Base-by-base conservation (phyloP, 805 yeast genomes). In the Saitoella complicata region DNA sequence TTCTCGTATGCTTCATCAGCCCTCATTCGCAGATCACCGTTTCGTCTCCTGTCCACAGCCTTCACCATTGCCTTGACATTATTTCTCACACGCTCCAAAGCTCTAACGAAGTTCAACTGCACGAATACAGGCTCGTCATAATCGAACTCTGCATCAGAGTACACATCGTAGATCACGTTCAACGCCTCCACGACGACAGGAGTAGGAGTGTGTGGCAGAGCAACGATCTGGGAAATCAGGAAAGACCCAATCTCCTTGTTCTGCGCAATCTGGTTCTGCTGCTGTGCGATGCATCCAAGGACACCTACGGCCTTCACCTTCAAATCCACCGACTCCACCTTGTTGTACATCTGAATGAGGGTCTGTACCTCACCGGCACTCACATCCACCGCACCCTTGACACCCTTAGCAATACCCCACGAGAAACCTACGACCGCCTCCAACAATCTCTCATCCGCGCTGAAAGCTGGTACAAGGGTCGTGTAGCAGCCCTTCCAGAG, bases 111-210 rank as follows among this genome's bases (percentile, higher is more conserved):
- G 6, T 69, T 65, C 12, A 69, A 69, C 7, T 68, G 58, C 30
- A 79, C 81, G 59, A 79, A 88, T 1, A 82, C 71, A 3, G 75
- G 73, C 30, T 60, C 63, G 57, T 85, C 94, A 55, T 85, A 86
- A 10, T 66, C 70, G 53, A 68, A 80, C 4, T 59, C 63, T 35
- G 71, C 71, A 62, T 91, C 97, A 9, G 81, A 81, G 61, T 80
- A 91, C 5, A 86, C 67, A 48, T 85, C 95, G 60, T 75, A 84
- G 5, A 86, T 55, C 2, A 73, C 65, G 54, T 83, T 79, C 21
- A 83, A 59, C 30, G 78, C 63, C 49, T 80, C 88, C 37, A 76
- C 59, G 5, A 75, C 62, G 7, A 76, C 58, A 48, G 65, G 69
- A 1, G 66, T 57, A 1, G 64, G 55, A 3, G 61, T 49, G 12